A percentile compares a stretch with the other conserved stretches of the same genome.
Conservation (phyloP, 495 filamentous ascomycete genomes). For the Lindgomyces ingoldianus region DNA sequence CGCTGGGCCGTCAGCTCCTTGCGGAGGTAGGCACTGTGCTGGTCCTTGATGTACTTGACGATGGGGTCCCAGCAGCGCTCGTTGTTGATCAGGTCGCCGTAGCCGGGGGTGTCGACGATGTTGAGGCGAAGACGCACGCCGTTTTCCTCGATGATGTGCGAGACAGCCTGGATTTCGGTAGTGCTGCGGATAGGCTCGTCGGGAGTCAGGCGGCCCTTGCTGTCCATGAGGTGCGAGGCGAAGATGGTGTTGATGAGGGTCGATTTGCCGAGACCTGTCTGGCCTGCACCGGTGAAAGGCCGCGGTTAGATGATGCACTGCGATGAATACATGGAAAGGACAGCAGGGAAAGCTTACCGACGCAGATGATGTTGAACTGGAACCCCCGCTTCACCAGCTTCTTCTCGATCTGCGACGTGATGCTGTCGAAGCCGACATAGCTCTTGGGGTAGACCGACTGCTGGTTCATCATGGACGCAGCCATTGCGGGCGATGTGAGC, state of each 20-base stretch:
- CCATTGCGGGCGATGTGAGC: conserved; percentile 47
- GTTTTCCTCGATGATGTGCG: conserved; percentile 99
- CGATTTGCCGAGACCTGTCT: conserved; percentile 98
- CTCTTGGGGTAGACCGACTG: conserved; percentile 81
- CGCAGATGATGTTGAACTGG: conserved; percentile 99
- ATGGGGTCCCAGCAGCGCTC: conserved; percentile 90
- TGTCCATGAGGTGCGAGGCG: conserved; percentile 98
- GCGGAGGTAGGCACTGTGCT: conserved; percentile 98
- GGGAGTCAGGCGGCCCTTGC: conserved; percentile 89
- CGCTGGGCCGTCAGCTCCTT: conserved; percentile 99
- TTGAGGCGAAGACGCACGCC: conserved; percentile 76
- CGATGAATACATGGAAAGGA: neutral
- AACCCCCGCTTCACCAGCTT: conserved; percentile 99
- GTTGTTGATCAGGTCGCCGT: conserved; percentile 81
- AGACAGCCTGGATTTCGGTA: conserved; percentile 96
- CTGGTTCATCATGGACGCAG: conserved; percentile 47
- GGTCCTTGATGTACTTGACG: conserved; percentile 99
- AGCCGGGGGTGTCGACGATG: conserved; percentile 79
- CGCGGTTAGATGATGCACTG: conserved; percentile 21
- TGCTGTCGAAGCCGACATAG: conserved; percentile 99
- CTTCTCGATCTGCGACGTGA: conserved; percentile 95
- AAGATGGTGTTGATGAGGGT: conserved; percentile 99
- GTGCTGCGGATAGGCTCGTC: conserved; percentile 91
- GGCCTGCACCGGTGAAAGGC: conserved; percentile 59
- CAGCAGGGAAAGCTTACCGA: conserved; percentile 66